A percentile compares a stretch with the other conserved stretches of the same genome.
phyloP scores from a whole-genome alignment of 305 asterid species.

The Fraxinus velutina region DNA sequence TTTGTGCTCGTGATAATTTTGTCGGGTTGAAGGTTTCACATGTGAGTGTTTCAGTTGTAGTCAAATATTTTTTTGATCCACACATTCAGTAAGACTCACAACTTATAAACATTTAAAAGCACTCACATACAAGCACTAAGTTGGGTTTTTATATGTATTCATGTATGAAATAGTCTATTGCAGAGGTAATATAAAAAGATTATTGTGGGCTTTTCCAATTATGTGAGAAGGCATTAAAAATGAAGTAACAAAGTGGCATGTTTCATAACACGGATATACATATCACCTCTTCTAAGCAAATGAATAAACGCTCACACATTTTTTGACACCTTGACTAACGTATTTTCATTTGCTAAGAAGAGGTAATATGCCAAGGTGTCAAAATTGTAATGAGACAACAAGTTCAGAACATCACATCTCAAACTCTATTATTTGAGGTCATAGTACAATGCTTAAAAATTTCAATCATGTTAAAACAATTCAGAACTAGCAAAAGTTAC shows the following conservation, averaged over 20 bases:
- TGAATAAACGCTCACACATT: background rate
- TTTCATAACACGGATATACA: background rate
- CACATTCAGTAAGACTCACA: background rate
- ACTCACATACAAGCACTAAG: background rate
- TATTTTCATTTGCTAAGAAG: background rate
- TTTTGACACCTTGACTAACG: background rate
- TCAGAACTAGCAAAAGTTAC: background rate
- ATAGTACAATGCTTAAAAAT: conserved; percentile 11
- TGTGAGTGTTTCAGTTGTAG: background rate
- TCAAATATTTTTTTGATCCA: background rate
- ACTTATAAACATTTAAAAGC: background rate
- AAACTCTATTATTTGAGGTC: background rate
- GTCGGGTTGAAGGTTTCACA: background rate
- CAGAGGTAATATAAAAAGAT: background rate
- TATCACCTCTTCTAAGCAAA: background rate
- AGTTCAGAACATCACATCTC: background rate
- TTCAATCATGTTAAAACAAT: background rate
- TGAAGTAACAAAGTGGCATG: background rate
- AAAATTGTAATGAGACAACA: background rate
- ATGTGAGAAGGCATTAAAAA: background rate
- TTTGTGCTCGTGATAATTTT: background rate
- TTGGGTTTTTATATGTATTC: background rate
- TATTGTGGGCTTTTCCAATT: background rate
- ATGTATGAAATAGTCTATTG: background rate
- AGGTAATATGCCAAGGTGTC: background rate